Conservation (phyloP, 495 filamentous ascomycete species). For the Aspergillus haitiensis region DNA sequence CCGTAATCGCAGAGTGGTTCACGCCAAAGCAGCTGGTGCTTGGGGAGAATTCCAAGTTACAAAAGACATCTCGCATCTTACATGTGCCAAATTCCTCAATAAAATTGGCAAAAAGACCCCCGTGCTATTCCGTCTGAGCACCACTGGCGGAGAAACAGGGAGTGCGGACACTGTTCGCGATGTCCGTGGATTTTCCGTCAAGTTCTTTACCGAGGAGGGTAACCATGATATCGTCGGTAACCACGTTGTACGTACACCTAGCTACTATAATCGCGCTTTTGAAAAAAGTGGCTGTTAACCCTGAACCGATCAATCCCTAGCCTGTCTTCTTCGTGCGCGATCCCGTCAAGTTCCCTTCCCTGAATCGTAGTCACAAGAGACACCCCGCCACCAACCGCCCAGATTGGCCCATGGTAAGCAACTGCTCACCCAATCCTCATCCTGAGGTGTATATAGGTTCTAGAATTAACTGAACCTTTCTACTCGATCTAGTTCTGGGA, state of each 20-base stretch:
- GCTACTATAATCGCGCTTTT: too few species aligned
- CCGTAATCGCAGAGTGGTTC: constrained; percentile 51
- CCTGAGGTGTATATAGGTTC: too few species aligned
- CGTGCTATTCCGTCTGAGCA: constrained; percentile 61
- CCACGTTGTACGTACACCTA: constrained; percentile 26
- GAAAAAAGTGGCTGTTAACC: too few species aligned
- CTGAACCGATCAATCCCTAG: constrained; percentile 8
- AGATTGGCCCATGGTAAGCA: constrained; percentile 50
- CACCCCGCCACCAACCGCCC: constrained; percentile 47
- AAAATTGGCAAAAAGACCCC: constrained; percentile 64
- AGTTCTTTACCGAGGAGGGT: constrained; percentile 78
- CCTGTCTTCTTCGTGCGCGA: constrained; percentile 57
- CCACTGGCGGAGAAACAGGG: constrained; percentile 63
- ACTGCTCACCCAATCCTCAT: not conserved
- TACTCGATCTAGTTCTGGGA: constrained; percentile 53
- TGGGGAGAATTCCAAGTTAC: constrained; percentile 65
- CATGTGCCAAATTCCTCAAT: constrained; percentile 40
- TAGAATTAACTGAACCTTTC: not conserved
- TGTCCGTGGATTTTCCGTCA: constrained; percentile 66
- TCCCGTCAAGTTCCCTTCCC: constrained; percentile 53
- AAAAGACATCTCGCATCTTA: constrained; percentile 50
- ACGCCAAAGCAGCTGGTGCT: constrained; percentile 60
- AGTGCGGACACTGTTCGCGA: constrained; percentile 66
- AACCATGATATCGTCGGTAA: constrained; percentile 61
- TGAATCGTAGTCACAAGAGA: constrained; percentile 54